Conservation (phyloP, 2,329 filamentous ascomycete genomes). For the Hortaea werneckii region DNA sequence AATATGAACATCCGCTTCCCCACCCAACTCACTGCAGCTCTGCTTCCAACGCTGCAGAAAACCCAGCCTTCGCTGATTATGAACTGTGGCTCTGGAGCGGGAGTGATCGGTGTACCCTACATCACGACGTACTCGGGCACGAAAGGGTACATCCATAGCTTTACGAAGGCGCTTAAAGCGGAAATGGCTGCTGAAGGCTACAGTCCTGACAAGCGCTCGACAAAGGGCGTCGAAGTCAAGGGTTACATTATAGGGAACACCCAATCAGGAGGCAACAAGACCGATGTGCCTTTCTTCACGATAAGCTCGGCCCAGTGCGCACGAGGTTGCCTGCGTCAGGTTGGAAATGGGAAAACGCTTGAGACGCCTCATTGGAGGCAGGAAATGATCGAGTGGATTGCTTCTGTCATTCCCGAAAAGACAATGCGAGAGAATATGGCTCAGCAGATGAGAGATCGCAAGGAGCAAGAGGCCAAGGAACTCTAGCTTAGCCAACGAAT, state of each 20-base stretch:
- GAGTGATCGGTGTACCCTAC: slow-evolving; percentile 37
- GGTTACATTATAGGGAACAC: slow-evolving; percentile 11
- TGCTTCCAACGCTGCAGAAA: slow-evolving; percentile 36
- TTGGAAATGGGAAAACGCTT: slow-evolving; percentile 8
- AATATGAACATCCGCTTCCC: slow-evolving; percentile 43
- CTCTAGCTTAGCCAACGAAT: not conserved
- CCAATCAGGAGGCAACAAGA: slow-evolving; percentile 3
- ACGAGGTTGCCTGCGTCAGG: slow-evolving; percentile 6
- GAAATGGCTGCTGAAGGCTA: slow-evolving; percentile 33
- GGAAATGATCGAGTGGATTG: not conserved
- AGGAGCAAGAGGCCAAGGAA: not conserved
- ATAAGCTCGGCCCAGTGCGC: slow-evolving; percentile 6
- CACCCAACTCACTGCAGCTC: slow-evolving; percentile 36
- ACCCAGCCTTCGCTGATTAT: slow-evolving; percentile 39
- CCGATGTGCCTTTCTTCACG: slow-evolving; percentile 7
- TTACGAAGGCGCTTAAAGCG: slow-evolving; percentile 30
- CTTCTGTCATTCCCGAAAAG: not conserved
- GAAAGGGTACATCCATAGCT: slow-evolving; percentile 38
- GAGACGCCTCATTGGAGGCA: slow-evolving; percentile 8
- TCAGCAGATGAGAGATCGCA: not conserved
- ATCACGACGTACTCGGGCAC: slow-evolving; percentile 35
- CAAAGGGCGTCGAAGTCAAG: slow-evolving; percentile 27
- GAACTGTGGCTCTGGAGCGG: slow-evolving; percentile 40
- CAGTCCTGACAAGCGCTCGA: slow-evolving; percentile 5
- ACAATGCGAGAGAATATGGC: not conserved